A percentile compares a stretch with the other conserved stretches of the same genome.
phyloP scores from a whole-genome alignment of 2,329 filamentous ascomycete genomes.

The Aspergillus sp. region DNA sequence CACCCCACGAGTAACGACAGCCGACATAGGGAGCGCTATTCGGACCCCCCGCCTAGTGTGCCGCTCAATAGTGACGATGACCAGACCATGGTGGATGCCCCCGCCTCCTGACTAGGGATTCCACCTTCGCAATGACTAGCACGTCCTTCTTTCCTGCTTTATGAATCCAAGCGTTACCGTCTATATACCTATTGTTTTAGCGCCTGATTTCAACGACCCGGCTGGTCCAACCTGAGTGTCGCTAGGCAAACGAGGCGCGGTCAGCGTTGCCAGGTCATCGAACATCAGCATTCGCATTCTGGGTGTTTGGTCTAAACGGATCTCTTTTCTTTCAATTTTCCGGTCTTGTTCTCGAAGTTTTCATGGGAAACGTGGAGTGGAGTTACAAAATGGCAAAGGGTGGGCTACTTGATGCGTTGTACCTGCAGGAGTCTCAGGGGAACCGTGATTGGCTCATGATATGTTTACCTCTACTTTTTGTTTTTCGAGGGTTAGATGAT shows the following conservation, averaged over 20 bases:
- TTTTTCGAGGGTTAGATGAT: conserved; percentile 18
- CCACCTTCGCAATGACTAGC: conserved; percentile 14
- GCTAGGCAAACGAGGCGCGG: conserved; percentile 3
- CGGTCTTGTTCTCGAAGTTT: conserved; percentile 11
- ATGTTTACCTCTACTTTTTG: conserved; percentile 4
- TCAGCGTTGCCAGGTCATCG: conserved; percentile 10
- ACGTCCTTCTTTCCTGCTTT: conserved; percentile 16
- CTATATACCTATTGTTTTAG: conserved; percentile 15
- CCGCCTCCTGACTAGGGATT: conserved; percentile 18
- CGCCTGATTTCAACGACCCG: neutral
- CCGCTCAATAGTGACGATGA: conserved; percentile 32
- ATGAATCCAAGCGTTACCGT: conserved; percentile 15
- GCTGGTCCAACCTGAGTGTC: conserved; percentile 3
- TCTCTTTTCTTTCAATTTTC: conserved; percentile 9
- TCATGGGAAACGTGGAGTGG: conserved; percentile 13
- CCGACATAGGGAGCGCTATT: conserved; percentile 30
- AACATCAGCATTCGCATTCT: conserved; percentile 23
- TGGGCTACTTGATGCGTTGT: conserved; percentile 11
- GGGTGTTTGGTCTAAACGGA: conserved; percentile 20
- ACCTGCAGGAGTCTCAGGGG: conserved; percentile 17
- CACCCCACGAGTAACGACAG: conserved; percentile 22
- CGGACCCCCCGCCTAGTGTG: conserved; percentile 34
- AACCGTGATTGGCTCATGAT: neutral
- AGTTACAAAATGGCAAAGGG: conserved; percentile 19
- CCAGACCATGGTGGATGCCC: conserved; percentile 38